These are phyloP conservation scores for Arthrobotrys iridis DNA, from an alignment of 2,329 filamentous ascomycete species.

Conservation along the genomic window DNA sequence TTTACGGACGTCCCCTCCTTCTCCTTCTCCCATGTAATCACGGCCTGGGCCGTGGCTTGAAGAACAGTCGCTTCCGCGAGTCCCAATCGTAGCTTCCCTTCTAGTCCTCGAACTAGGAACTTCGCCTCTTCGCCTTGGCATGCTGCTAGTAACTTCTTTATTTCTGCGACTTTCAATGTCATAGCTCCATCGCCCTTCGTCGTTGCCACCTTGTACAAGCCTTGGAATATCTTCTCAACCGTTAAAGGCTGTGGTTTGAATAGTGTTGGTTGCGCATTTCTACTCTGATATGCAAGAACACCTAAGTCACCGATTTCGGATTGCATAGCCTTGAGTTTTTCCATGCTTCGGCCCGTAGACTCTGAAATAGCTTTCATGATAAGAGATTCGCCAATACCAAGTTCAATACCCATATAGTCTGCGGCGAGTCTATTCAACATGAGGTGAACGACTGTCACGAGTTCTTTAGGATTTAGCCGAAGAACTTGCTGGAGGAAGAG, in stretches of 20 bases:
- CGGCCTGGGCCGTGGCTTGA: conserved; percentile 86
- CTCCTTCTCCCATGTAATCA: conserved; percentile 83
- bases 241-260: conserved; percentile 95
- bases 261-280: conserved; percentile 95
- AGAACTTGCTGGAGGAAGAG: conserved; percentile 94
- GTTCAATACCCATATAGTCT: conserved; percentile 93
- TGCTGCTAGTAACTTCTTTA: conserved; percentile 95
- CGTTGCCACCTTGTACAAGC: conserved; percentile 87
- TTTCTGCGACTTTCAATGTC: conserved; percentile 87
- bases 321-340: conserved; percentile 93
- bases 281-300: conserved; percentile 92
- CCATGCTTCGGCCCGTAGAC: conserved; percentile 84
- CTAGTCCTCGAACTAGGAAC: conserved; percentile 88
- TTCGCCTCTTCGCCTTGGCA: conserved; percentile 95
- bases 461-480: conserved; percentile 84
- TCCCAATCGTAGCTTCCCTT: conserved; percentile 91
- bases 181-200: conserved; percentile 87
- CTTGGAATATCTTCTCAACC: conserved; percentile 84
- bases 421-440: conserved; percentile 99
- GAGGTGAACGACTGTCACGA: conserved; percentile 86
- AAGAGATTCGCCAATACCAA: conserved; percentile 97
- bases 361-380: conserved; percentile 99
- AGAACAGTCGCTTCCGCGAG: conserved; percentile 92
- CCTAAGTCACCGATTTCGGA: conserved; percentile 96
- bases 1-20: conserved; percentile 75